These are phyloP conservation scores for Myxozyma nipponensis DNA, from an alignment of 805 yeast species.

Conservation along the genomic window DNA sequence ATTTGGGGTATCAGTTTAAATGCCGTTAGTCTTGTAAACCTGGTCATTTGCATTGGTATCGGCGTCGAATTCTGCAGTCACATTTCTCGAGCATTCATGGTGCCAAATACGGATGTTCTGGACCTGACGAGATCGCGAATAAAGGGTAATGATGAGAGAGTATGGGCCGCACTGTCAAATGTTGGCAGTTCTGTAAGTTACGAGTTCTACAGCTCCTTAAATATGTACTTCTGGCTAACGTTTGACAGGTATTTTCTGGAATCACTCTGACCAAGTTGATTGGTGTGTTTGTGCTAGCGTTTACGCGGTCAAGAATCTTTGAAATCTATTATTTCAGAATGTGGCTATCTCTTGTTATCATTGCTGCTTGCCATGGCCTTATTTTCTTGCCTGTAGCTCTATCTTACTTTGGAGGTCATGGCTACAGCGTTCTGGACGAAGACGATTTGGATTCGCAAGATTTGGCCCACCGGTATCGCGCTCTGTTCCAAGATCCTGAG, in stretches of 20 bases:
- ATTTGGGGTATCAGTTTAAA: slow-evolving; percentile 72
- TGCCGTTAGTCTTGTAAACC: slow-evolving; percentile 84
- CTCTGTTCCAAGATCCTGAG: slow-evolving; percentile 6
- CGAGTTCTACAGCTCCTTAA: not conserved
- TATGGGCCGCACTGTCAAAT: slow-evolving; percentile 58
- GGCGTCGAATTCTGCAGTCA: slow-evolving; percentile 93
- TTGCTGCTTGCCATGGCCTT: slow-evolving; percentile 76
- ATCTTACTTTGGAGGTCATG: slow-evolving; percentile 58
- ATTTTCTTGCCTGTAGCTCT: slow-evolving; percentile 74
- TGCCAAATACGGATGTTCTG: slow-evolving; percentile 39
- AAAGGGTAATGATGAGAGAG: slow-evolving; percentile 37
- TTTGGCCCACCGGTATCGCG: slow-evolving; percentile 1
- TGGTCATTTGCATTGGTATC: slow-evolving; percentile 87
- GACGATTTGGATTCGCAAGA: slow-evolving; percentile 7
- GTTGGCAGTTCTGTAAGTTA: slow-evolving; percentile 66
- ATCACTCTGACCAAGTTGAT: slow-evolving; percentile 84
- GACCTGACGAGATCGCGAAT: slow-evolving; percentile 31
- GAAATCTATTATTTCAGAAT: slow-evolving; percentile 89
- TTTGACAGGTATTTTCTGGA: slow-evolving; percentile 64
- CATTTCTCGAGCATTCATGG: slow-evolving; percentile 71
- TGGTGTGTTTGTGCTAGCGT: slow-evolving; percentile 82
- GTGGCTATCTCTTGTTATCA: slow-evolving; percentile 79
- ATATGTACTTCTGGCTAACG: not conserved
- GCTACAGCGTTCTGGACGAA: slow-evolving; percentile 43
- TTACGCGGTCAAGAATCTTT: slow-evolving; percentile 81